Conservation (phyloP, 1,284 basidiomycete species). For the Anthracocystis walkeri region DNA sequence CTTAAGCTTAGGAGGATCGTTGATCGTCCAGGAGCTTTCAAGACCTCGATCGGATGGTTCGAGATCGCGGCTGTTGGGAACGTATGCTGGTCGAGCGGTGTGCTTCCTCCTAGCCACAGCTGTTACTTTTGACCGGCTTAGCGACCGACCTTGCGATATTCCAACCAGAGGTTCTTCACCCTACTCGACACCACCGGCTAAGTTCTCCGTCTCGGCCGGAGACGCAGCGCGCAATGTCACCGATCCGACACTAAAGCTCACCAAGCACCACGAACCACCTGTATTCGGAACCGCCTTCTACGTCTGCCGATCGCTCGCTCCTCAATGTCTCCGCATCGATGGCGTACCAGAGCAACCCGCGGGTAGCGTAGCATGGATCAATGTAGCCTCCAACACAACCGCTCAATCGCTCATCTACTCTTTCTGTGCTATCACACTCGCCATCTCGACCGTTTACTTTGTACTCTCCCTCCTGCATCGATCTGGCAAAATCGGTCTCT, state of each 20-base stretch:
- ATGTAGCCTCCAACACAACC: not conserved
- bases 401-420: slow-evolving; percentile 4
- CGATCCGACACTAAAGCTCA: not conserved
- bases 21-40: slow-evolving; percentile 15
- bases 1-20: not conserved
- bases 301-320: slow-evolving; percentile 23
- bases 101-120: slow-evolving; percentile 10
- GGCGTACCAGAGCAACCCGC: not conserved
- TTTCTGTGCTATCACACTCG: not conserved
- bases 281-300: slow-evolving; percentile 26
- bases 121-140: slow-evolving; percentile 19
- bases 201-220: slow-evolving; percentile 10
- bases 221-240: slow-evolving; percentile 4
- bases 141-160: slow-evolving; percentile 10
- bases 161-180: not conserved
- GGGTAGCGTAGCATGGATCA: slow-evolving; percentile 21
- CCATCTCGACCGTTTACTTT: slow-evolving; percentile 9
- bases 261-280: not conserved
- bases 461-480: slow-evolving; percentile 10
- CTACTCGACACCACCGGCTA: slow-evolving; percentile 10
- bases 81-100: slow-evolving; percentile 8
- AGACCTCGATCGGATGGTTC: not conserved
- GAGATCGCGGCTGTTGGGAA: not conserved
- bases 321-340: slow-evolving; percentile 11
- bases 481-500: slow-evolving; percentile 4